Percentiles rank a stretch among this genome's conserved stretches.
These are phyloP conservation scores for Xylaria flabelliformis DNA, from an alignment of 495 filamentous ascomycete species.

Conservation along the genomic window DNA sequence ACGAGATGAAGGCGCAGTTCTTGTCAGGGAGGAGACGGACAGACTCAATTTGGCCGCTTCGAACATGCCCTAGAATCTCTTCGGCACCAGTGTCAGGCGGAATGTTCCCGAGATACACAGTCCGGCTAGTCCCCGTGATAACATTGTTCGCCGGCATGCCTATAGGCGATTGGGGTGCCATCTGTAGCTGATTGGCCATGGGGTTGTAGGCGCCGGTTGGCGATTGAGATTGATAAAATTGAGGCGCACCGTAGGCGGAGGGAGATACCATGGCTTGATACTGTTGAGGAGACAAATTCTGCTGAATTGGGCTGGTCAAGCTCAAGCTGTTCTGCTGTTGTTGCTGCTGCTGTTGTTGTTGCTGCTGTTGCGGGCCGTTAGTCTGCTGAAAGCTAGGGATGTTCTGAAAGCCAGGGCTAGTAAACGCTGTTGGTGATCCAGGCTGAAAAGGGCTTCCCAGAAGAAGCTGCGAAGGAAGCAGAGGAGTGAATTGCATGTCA, in stretches of 20 bases:
- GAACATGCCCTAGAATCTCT: constrained; percentile 95
- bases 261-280: constrained; percentile 82
- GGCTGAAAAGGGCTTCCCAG: constrained; percentile 97
- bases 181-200: constrained; percentile 63
- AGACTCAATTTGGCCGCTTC: constrained; percentile 98
- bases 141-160: constrained; percentile 77
- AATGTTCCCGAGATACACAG: constrained; percentile 97
- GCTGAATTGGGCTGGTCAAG: constrained; percentile 57
- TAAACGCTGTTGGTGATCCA: constrained; percentile 87
- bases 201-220: constrained; percentile 77
- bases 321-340: constrained; percentile 33
- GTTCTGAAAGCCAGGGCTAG: constrained; percentile 87
- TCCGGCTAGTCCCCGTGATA: constrained; percentile 89
- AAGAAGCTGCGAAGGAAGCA: constrained; percentile 91
- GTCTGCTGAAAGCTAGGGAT: constrained; percentile 74
- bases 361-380: constrained; percentile 55
- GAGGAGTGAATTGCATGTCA: constrained; percentile 97
- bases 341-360: constrained; percentile 39
- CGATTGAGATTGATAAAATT: constrained; percentile 84
- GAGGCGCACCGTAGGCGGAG: constrained; percentile 72
- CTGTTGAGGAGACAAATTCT: constrained; percentile 69
- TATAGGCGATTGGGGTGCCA: constrained; percentile 69
- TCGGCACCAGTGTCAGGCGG: constrained; percentile 97
- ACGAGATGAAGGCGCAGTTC: constrained; percentile 99
- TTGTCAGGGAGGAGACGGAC: constrained; percentile 95